Conservation (phyloP, 805 yeast genomes). For the Grigorovia transvaalensis region DNA sequence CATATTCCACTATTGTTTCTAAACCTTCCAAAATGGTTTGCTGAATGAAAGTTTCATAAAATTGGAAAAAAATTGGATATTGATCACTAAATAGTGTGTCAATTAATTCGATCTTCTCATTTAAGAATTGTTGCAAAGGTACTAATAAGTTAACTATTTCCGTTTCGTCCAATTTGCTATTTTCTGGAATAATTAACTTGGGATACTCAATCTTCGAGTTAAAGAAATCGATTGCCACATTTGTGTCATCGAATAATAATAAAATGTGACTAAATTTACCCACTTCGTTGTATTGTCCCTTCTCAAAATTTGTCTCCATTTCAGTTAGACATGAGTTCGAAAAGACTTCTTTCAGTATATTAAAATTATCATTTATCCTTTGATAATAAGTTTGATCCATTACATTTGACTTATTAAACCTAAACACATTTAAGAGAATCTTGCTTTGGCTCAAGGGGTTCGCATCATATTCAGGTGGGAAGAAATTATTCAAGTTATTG, state of each 20-base stretch:
- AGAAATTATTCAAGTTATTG: constrained; percentile 17
- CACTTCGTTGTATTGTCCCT: constrained; percentile 33
- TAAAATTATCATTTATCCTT: constrained; percentile 14
- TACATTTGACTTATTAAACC: constrained; percentile 15
- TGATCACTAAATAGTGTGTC: constrained; percentile 32
- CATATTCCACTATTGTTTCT: constrained; percentile 16
- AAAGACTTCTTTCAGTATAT: constrained; percentile 42
- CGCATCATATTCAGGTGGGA: constrained; percentile 15
- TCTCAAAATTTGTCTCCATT: constrained; percentile 47
- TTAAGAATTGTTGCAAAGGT: constrained; percentile 25
- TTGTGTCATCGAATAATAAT: constrained; percentile 31
- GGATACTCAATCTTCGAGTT: constrained; percentile 28
- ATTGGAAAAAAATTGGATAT: constrained; percentile 31
- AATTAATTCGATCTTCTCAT: constrained; percentile 29
- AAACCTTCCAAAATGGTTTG: constrained; percentile 26
- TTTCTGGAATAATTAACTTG: not conserved
- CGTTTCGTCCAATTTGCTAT: constrained; percentile 6
- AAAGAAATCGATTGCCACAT: constrained; percentile 32
- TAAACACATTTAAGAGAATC: constrained; percentile 14
- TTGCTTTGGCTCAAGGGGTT: constrained; percentile 22
- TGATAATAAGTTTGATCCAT: constrained; percentile 13
- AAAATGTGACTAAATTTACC: constrained; percentile 26
- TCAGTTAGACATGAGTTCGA: constrained; percentile 62
- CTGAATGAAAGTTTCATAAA: constrained; percentile 32
- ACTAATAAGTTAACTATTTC: constrained; percentile 14